Evolutionary conservation across 768 basidiomycete genomes (phyloP).

Genomic region (Tubosaeta sp.): DNA sequence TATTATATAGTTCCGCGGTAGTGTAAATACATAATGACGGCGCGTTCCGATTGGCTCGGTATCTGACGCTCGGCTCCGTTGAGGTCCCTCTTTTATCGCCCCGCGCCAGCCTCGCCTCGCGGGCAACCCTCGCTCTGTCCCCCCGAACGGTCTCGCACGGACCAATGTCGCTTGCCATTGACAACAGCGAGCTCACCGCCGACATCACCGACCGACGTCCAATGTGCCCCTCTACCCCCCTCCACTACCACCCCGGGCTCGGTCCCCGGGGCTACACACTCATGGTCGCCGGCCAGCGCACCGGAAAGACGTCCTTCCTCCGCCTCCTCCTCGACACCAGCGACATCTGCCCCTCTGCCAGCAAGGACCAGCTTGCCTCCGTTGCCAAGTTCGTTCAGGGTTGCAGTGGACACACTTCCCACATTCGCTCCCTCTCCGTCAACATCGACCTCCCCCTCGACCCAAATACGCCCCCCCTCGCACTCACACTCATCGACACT

Average conservation of each 20-base stretch:
- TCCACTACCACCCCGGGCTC: constrained; percentile 16
- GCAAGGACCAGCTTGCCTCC: constrained; percentile 72
- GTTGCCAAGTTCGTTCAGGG: constrained; percentile 82
- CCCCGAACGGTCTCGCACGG: constrained; percentile 39
- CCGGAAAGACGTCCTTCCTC: constrained; percentile 85
- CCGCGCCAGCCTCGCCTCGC: constrained; percentile 63
- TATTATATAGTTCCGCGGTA: constrained; percentile 29
- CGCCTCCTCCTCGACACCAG: constrained; percentile 81
- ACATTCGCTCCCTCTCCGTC: constrained; percentile 65
- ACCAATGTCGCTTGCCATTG: constrained; percentile 50
- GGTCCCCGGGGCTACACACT: constrained; percentile 49
- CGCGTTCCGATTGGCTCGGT: constrained; percentile 65
- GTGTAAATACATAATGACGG: constrained; percentile 16
- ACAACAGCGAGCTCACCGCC: constrained; percentile 50
- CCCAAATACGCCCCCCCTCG: constrained; percentile 45
- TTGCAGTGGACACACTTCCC: constrained; percentile 65
- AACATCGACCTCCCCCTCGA: constrained; percentile 62
- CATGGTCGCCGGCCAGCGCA: constrained; percentile 78
- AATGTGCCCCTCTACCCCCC: constrained; percentile 25
- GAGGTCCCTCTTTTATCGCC: constrained; percentile 48
- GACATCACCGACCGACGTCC: constrained; percentile 37
- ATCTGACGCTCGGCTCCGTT: constrained; percentile 43
- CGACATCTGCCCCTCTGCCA: constrained; percentile 55
- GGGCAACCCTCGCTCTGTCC: constrained; percentile 46
- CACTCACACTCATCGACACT: constrained; percentile 75